Base-by-base conservation (phyloP, 306 rosid genomes). In the Trifolium subterraneum region DNA sequence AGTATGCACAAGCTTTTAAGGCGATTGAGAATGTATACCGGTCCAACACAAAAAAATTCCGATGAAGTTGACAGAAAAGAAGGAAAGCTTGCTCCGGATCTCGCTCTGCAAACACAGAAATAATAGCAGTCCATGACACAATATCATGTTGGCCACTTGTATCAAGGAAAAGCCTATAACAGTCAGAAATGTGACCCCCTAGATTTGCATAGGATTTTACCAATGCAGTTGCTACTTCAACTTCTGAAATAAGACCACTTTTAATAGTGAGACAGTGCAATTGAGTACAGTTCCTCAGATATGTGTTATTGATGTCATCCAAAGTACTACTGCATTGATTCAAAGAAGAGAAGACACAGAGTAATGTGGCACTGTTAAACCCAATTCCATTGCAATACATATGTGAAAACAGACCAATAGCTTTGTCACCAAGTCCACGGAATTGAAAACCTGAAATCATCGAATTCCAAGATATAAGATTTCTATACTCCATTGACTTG, bases 111-210 rank as follows among this genome's bases (percentile, higher is more conserved):
- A 85, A 84, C 55, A 86, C 88, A 8, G 87, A 76, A 51, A 93
- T 91, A 47, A 93, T 84, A 68, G 90, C 86, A 62, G 98, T 91
- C 98, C 98, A 93, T 4, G 88, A 87, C 78, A 93, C 86, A 78
- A 89, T 83, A 80, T 93, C 98, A 68, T 72, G 81, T 64, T 64
- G 23, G 70, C 69, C 76, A 72, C 80, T 86, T 18, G 86, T 86
- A 74, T 91, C 97, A 9, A 60, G 70, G 88, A 93, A 93, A 47
- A 93, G 84, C 70, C 65, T 84, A 77, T 85, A 89, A 84, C 97
- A 86, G 47, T 89, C 87, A 15, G 84, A 83, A 78, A 72, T 68
- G 23, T 47, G 47, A 72, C 92, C 93, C 62, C 90, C 90, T 54
- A 89, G 82, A 74, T 89, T 82, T 6, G 92, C 87, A 72, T 93